These are phyloP conservation scores for Mycena rebaudengoi DNA, from an alignment of 768 basidiomycete species.

Conservation along the genomic window DNA sequence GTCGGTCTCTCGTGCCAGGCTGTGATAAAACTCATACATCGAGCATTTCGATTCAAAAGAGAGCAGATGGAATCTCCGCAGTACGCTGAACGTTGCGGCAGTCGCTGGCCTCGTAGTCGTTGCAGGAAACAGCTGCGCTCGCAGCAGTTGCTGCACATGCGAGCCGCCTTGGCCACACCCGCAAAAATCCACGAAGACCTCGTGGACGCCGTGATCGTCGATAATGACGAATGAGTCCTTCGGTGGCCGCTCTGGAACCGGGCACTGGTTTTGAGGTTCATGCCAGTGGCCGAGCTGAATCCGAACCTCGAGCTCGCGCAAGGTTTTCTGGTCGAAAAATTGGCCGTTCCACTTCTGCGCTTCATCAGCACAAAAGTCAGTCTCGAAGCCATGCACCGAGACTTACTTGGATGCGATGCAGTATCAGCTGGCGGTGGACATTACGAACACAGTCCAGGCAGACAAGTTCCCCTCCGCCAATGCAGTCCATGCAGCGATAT, in stretches of 20 bases:
- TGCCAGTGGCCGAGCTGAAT: conserved; percentile 27
- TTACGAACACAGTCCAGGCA: conserved; percentile 13
- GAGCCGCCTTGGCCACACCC: not conserved
- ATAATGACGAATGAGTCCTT: conserved; percentile 9
- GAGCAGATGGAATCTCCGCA: conserved; percentile 24
- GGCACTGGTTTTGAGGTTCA: not conserved
- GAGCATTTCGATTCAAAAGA: conserved; percentile 21
- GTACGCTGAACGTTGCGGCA: conserved; percentile 10
- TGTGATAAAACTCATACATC: conserved; percentile 22
- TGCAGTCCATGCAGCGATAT: conserved; percentile 22
- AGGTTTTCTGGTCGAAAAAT: not conserved
- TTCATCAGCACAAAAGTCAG: not conserved
- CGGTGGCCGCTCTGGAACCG: too few relatives aligned
- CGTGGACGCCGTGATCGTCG: conserved; percentile 3
- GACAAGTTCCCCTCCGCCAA: not conserved
- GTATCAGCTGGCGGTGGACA: conserved; percentile 1
- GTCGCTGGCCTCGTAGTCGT: conserved; percentile 16
- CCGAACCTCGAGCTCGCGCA: conserved; percentile 20
- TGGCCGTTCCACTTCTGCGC: conserved; percentile 20
- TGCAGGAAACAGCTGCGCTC: conserved; percentile 23
- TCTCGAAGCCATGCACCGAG: conserved; percentile 13
- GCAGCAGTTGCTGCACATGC: not conserved
- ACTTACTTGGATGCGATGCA: conserved; percentile 26
- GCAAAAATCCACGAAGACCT: conserved; percentile 11
- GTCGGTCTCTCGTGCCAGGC: conserved; percentile 6